These are phyloP conservation scores for Baorangia bicolor DNA, from an alignment of 768 basidiomycete species.

Conservation along the genomic window DNA sequence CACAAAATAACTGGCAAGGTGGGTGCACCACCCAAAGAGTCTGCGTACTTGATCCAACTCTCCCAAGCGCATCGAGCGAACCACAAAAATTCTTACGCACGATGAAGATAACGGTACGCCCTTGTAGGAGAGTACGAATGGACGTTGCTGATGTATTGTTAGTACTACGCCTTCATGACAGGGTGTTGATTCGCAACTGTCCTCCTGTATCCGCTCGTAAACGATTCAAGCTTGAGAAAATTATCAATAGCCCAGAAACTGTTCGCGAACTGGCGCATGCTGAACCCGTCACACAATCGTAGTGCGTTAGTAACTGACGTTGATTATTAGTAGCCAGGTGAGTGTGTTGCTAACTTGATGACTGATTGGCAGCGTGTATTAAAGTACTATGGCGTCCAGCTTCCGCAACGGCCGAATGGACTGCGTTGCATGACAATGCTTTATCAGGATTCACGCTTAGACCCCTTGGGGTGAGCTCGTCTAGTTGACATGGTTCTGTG, in stretches of 20 bases:
- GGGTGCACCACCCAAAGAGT: slow-evolving; percentile 15
- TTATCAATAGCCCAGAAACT: slow-evolving; percentile 67
- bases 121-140: background rate
- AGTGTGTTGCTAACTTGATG: background rate
- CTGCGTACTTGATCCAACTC: background rate
- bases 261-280: slow-evolving; percentile 46
- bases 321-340: background rate
- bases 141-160: slow-evolving; percentile 10
- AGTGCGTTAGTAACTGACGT: background rate
- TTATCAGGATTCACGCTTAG: background rate
- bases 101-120: slow-evolving; percentile 69
- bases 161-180: slow-evolving; percentile 69
- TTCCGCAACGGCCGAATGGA: background rate
- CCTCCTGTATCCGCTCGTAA: slow-evolving; percentile 78
- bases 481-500: slow-evolving; percentile 8
- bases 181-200: slow-evolving; percentile 78
- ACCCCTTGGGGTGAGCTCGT: slow-evolving; percentile 17
- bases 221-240: slow-evolving; percentile 66
- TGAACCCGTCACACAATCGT: slow-evolving; percentile 1
- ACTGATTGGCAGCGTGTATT: background rate
- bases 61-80: slow-evolving; percentile 64
- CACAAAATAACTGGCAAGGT: slow-evolving; percentile 81
- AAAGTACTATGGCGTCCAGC: background rate
- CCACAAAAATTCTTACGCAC: slow-evolving; percentile 77
- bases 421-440: background rate